phyloP scores from a whole-genome alignment of 169 alveolate genomes.

The Plasmodium blacklocki region DNA sequence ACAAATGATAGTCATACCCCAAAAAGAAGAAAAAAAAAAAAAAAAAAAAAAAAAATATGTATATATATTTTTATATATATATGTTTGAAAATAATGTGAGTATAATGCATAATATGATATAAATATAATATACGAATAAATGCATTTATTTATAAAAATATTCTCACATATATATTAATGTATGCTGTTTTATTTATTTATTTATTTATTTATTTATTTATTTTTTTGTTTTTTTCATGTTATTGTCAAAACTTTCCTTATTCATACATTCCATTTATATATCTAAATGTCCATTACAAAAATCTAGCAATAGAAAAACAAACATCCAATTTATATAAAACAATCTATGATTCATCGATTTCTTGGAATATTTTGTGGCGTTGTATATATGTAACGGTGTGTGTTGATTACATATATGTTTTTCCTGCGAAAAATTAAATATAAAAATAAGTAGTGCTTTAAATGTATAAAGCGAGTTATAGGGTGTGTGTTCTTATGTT shows the following conservation, averaged over 20 bases:
- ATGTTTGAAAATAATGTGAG: too few species aligned
- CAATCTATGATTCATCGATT: slow-evolving; percentile 84
- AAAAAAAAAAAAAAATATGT: slow-evolving; percentile 2
- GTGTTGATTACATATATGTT: slow-evolving; percentile 43
- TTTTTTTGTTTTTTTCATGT: neutral
- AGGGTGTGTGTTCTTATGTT: too few species aligned
- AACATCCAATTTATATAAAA: slow-evolving; percentile 84
- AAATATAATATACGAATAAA: neutral
- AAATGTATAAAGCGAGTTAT: too few species aligned
- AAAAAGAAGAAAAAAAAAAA: slow-evolving; percentile 40
- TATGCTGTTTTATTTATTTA: neutral
- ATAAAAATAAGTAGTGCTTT: too few species aligned
- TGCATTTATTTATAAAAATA: neutral
- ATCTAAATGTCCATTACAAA: slow-evolving; percentile 79
- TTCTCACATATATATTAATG: neutral
- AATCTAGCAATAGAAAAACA: slow-evolving; percentile 79
- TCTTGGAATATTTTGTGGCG: slow-evolving; percentile 83
- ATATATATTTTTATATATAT: too few species aligned
- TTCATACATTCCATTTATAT: slow-evolving; percentile 12
- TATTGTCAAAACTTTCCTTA: too few species aligned
- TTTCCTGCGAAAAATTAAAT: slow-evolving; percentile 18
- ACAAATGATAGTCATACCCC: neutral
- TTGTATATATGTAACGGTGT: slow-evolving; percentile 75
- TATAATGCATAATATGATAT: slow-evolving; percentile 31
- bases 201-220: slow-evolving; percentile 53